Base-by-base conservation (phyloP, 352 stramenopile genomes). In the Globisporangium mamillatum region DNA sequence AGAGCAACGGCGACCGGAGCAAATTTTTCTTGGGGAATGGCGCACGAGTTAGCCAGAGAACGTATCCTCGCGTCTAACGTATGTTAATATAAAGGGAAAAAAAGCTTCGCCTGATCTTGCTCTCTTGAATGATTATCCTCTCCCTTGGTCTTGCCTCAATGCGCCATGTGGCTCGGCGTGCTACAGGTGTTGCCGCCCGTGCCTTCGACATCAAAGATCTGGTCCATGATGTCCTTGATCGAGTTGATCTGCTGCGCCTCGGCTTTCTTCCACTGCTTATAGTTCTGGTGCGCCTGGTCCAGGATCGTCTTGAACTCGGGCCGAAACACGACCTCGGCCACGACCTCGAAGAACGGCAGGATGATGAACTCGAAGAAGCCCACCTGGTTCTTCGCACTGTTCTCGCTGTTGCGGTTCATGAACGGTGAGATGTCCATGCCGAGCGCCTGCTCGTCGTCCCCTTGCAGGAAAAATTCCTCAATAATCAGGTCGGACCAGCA, bases 401-500 rank as follows among this genome's bases (percentile, higher is more conserved):
- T 97, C 68, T 95, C 86, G 48, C 79, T 85, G 29, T 95, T 86
- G 64, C 92, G 84, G 78, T 98, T 95, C 88, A 97, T 97, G 65
- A 98, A 97, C 4, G 93, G 94, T 56, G 82, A 97, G 38, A 97
- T 86, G 46, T 96, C 79, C 69, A 98, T 84, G 18, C 86, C 87
- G 0, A 96, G 65, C 36, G 82, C 80, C 60, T 97, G 93, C 68
- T 98, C 96, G 56, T 97, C 86, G 69, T 99, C 95, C 25, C 95
- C 96, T 72, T 98, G 96, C 55, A 89, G 74, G 69, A 98, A 98
- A 67, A 98, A 98, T 73, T 99, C 96, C 72, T 97, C 86, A 53
- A 98, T 92, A 57, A 98, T 96, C 27, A 95, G 69, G 63, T 97
- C 87, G 1, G 91, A 91, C 94, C 94, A 99, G 57, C 89, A 81